Evolutionary conservation across 306 rosid genomes (phyloP).

Genomic region (Morella rubra): DNA sequence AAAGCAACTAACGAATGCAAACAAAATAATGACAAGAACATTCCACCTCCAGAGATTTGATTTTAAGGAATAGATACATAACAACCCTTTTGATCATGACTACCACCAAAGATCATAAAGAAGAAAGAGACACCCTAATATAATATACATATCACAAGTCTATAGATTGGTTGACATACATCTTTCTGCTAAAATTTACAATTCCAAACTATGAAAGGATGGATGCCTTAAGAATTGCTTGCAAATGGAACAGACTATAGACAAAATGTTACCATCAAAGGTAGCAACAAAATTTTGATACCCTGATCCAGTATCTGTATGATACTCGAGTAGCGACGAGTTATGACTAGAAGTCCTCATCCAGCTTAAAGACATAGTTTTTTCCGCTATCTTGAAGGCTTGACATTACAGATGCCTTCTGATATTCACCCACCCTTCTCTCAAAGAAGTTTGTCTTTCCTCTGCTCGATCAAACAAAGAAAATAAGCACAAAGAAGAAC

Average conservation of each 20-base stretch:
- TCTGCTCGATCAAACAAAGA: constrained; percentile 47
- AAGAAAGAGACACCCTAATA: constrained; percentile 6
- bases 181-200: neutral
- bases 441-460: constrained; percentile 95
- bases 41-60: neutral
- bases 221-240: constrained; percentile 18
- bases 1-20: neutral
- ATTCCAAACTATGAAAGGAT: constrained; percentile 2
- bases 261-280: constrained; percentile 19
- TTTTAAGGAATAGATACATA: neutral
- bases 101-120: constrained; percentile 11
- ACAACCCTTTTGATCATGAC: neutral
- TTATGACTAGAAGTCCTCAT: constrained; percentile 65
- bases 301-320: constrained; percentile 24
- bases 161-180: no score
- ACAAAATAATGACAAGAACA: neutral
- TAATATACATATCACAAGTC: constrained; percentile 19
- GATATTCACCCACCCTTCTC: constrained; percentile 90
- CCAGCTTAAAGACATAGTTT: constrained; percentile 73
- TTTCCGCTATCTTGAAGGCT: constrained; percentile 73
- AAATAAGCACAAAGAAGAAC: constrained; percentile 13
- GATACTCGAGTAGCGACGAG: constrained; percentile 14
- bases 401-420: constrained; percentile 92
- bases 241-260: constrained; percentile 7
- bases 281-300: constrained; percentile 26